Evolutionary conservation across 495 filamentous ascomycete species (phyloP).

Genomic region (Hypoxylon subgilvum): DNA sequence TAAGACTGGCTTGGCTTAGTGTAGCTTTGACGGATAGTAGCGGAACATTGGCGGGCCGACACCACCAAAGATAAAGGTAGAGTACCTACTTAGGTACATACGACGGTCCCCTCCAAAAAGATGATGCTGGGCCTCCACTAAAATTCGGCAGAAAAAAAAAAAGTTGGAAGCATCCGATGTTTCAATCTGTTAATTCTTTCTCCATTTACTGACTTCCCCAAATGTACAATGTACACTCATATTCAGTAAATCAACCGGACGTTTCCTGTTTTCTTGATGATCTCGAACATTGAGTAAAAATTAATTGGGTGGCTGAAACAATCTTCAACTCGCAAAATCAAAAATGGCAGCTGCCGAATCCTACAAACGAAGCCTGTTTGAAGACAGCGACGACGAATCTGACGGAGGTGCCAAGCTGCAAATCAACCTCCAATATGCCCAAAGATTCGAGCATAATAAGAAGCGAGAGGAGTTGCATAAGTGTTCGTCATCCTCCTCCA

Average conservation of each 20-base stretch:
- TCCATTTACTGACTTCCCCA: too few species aligned
- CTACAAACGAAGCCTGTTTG: slow-evolving; percentile 40
- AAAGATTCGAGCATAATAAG: slow-evolving; percentile 93
- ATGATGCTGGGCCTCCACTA: too few species aligned
- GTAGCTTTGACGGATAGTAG: neutral
- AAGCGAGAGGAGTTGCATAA: slow-evolving; percentile 87
- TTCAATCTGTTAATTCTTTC: neutral
- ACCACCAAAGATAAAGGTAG: slow-evolving; percentile 25
- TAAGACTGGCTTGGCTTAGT: slow-evolving; percentile 10
- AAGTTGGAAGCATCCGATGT: neutral
- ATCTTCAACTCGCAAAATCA: too few species aligned
- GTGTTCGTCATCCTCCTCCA: slow-evolving; percentile 59
- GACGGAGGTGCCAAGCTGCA: slow-evolving; percentile 67
- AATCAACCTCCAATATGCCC: slow-evolving; percentile 89
- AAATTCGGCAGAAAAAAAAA: slow-evolving; percentile 44
- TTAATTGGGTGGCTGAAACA: too few species aligned
- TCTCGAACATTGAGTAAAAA: too few species aligned
- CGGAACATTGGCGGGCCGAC: slow-evolving; percentile 36
- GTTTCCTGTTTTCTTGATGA: too few species aligned
- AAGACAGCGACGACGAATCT: slow-evolving; percentile 58
- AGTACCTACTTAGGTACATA: too few species aligned
- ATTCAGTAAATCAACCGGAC: too few species aligned
- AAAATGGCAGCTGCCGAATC: slow-evolving; percentile 36
- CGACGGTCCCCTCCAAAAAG: too few species aligned
- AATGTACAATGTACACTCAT: neutral